Evolutionary conservation across 768 basidiomycete genomes (phyloP), one percentile per base, ranked within the genome.

Genomic region (Naematelia encephala): DNA sequence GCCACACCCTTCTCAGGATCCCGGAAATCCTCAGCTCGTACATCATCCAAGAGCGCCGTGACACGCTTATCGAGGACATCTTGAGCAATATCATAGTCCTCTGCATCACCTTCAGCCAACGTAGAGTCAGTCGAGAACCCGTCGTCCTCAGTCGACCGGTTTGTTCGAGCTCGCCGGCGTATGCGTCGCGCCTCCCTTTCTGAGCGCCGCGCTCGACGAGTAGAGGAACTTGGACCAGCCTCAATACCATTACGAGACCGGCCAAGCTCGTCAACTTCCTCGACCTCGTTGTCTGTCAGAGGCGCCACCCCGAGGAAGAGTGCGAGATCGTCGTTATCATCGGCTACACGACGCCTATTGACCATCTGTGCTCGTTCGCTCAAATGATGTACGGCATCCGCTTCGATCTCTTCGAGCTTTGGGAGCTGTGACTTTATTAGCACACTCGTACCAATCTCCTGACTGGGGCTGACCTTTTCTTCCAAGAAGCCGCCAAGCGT

Each of bases 71-170:
- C 62, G 10, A 94, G 80, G 14, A 82, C 81, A 22, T 79, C 70
- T 39, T 86, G 78, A 0, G 92, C 90, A 1, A 78, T 78, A 16
- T 75, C 70, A 78, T 89, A 94, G 51, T 91, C 89, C 4, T 81
- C 79, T 11, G 82, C 81, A 66, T 92, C 90, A 2, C 83, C 79
- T 13, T 83, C 81, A 1, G 83, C 79, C 3, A 94, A 79, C 2
- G 85, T 84, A 0, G 87, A 84, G 70, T 94, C 92, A 0, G 92
- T 94, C 14, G 90, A 92, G 66, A 85, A 91, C 0, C 91, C 92
- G 75, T 91, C 89, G 64, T 91, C 73, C 39, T 67, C 78, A 47
- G 51, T 78, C 39, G 67, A 51, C 10, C 51, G 25, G 19, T 19
- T 4, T 14, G 26, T 19, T 21, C 21, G 26, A 22, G 30, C n/a